Percentiles rank a stretch among this genome's conserved stretches.
Evolutionary conservation across 495 filamentous ascomycete genomes (phyloP).

Genomic region (Tuber borchii): DNA sequence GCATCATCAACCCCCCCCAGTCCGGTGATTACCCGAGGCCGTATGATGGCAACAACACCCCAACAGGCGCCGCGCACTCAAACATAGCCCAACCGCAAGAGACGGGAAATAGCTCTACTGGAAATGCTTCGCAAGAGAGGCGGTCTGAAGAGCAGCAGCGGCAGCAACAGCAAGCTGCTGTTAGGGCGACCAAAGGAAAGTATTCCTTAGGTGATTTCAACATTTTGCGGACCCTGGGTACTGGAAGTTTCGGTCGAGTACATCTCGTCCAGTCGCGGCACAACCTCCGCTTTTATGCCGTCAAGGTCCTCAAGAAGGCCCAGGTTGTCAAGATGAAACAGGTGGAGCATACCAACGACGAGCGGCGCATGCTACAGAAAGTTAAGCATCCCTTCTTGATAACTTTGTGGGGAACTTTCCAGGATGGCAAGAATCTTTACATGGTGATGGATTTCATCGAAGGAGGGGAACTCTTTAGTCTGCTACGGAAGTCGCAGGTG

Average conservation of each 20-base stretch:
- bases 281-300: conserved; percentile 93
- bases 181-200: conserved; percentile 89
- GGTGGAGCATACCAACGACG: conserved; percentile 97
- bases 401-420: conserved; percentile 96
- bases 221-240: conserved; percentile 83
- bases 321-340: conserved; percentile 99
- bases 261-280: conserved; percentile 95
- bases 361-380: conserved; percentile 85
- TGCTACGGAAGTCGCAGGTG: conserved; percentile 94
- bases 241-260: conserved; percentile 92
- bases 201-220: conserved; percentile 85
- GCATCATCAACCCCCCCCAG: conserved; percentile 61
- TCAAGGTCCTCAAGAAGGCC: conserved; percentile 96
- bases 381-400: conserved; percentile 97
- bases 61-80: conserved; percentile 38
- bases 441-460: conserved; percentile 99
- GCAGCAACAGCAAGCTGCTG: conserved; percentile 42
- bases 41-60: conserved; percentile 33
- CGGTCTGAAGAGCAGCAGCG: conserved; percentile 32
- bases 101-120: conserved; percentile 24
- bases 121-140: conserved; percentile 31
- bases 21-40: conserved; percentile 46
- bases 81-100: conserved; percentile 40
- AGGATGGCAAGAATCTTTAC: conserved; percentile 90
- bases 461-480: conserved; percentile 91